These are phyloP conservation scores for Eutypella sp. DNA, from an alignment of 2,329 filamentous ascomycete genomes.

Conservation along the genomic window DNA sequence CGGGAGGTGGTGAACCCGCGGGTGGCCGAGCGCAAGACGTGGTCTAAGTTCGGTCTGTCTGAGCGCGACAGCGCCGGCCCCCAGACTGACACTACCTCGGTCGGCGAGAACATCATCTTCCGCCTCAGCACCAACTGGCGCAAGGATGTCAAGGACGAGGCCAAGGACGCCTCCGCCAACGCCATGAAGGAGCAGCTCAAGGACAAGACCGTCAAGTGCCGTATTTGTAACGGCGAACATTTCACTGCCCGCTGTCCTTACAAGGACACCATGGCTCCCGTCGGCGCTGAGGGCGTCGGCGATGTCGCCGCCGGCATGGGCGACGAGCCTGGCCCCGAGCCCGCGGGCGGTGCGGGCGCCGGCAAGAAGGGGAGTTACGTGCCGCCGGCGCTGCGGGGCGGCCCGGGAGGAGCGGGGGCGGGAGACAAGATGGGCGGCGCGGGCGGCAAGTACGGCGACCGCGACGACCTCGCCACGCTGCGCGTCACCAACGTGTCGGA, in stretches of 20 bases:
- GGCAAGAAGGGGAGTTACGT: slow-evolving; percentile 84
- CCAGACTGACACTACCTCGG: slow-evolving; percentile 81
- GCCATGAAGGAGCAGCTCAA: slow-evolving; percentile 78
- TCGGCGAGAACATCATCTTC: slow-evolving; percentile 99
- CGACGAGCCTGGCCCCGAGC: slow-evolving; percentile 41
- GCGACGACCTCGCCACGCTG: slow-evolving; percentile 93
- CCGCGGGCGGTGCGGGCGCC: slow-evolving; percentile 46
- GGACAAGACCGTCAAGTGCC: slow-evolving; percentile 99
- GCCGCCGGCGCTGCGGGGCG: slow-evolving; percentile 84
- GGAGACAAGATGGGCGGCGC: slow-evolving; percentile 75
- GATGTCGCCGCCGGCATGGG: slow-evolving; percentile 53
- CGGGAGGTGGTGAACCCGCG: slow-evolving; percentile 94
- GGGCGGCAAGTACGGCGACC: slow-evolving; percentile 70
- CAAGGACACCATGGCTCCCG: slow-evolving; percentile 98
- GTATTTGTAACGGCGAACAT: slow-evolving; percentile 98
- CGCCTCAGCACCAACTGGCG: slow-evolving; percentile 91
- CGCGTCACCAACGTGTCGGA: slow-evolving; percentile 98
- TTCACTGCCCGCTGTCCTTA: slow-evolving; percentile 98
- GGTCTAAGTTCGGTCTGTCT: slow-evolving; percentile 88
- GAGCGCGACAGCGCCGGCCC: slow-evolving; percentile 81
- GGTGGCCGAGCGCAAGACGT: slow-evolving; percentile 89
- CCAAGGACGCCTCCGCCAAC: slow-evolving; percentile 67
- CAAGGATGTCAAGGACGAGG: slow-evolving; percentile 78
- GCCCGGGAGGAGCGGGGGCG: slow-evolving; percentile 56
- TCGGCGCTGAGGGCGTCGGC: slow-evolving; percentile 54